A percentile compares a stretch with the other conserved stretches of the same genome.
Evolutionary conservation across 2,329 filamentous ascomycete genomes (phyloP).

Genomic region (Colletotrichum sp.): DNA sequence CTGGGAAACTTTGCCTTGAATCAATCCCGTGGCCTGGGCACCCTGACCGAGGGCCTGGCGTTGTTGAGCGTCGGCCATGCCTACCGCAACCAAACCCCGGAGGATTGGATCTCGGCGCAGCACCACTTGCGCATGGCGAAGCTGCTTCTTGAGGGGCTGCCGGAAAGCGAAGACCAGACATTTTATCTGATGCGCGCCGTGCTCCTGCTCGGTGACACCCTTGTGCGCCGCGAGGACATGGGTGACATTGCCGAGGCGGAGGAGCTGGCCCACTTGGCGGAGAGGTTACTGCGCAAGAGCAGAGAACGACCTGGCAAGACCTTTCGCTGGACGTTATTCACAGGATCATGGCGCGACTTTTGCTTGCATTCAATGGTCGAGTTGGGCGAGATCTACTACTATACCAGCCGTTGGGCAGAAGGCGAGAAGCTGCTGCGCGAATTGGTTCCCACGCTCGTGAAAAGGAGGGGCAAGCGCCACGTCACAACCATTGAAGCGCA

Average conservation of each 20-base stretch:
- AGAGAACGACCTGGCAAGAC: constrained; percentile 2
- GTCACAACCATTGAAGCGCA: constrained; percentile 24
- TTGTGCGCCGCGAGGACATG: constrained; percentile 21
- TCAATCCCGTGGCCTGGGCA: constrained; percentile 10
- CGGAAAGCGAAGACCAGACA: constrained; percentile 13
- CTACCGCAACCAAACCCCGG: constrained; percentile 21
- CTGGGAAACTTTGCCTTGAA: constrained; percentile 8
- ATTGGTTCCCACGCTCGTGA: constrained; percentile 19
- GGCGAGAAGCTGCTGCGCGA: constrained; percentile 23
- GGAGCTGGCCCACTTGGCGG: constrained; percentile 12
- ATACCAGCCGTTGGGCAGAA: constrained; percentile 23
- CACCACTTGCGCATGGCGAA: constrained; percentile 20
- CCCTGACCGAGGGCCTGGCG: constrained; percentile 20
- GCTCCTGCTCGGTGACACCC: constrained; percentile 23
- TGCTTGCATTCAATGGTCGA: constrained; percentile 26
- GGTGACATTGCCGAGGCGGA: constrained; percentile 20
- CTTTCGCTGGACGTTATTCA: constrained; percentile 17
- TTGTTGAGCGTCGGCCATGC: constrained; percentile 21
- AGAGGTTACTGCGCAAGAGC: constrained; percentile 10
- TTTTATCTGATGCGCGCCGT: constrained; percentile 22
- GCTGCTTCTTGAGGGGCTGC: constrained; percentile 13
- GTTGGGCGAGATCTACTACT: constrained; percentile 27
- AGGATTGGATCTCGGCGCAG: constrained; percentile 18
- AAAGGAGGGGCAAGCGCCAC: constrained; percentile 15
- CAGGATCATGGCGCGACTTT: constrained; percentile 22